Conservation (phyloP, 257 asterid species). For the Capsicum baccatum region DNA sequence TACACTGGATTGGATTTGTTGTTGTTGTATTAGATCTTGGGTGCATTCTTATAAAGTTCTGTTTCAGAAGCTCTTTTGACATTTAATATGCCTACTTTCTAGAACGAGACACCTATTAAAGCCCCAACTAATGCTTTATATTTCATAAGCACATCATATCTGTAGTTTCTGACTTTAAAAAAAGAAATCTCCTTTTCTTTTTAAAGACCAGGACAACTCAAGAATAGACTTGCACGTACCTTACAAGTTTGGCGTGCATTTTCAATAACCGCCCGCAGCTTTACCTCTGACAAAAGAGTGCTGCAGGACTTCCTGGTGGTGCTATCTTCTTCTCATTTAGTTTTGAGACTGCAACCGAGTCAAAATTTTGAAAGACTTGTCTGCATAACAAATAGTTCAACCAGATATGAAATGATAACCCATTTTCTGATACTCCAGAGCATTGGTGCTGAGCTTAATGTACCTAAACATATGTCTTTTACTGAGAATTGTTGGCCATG, state of each 20-base stretch:
- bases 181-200: not conserved
- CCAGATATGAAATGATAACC: slow-evolving; percentile 20
- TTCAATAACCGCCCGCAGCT: slow-evolving; percentile 84
- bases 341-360: slow-evolving; percentile 83
- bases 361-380: slow-evolving; percentile 84
- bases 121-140: not conserved
- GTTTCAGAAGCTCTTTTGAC: not conserved
- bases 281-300: slow-evolving; percentile 84
- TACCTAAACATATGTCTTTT: slow-evolving; percentile 78
- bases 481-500: slow-evolving; percentile 91
- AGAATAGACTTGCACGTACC: slow-evolving; percentile 43
- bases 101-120: not conserved
- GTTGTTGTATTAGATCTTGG: too few species aligned
- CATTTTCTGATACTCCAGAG: slow-evolving; percentile 32
- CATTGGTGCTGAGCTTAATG: slow-evolving; percentile 25
- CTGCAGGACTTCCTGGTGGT: slow-evolving; percentile 74
- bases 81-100: not conserved
- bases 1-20: too few species aligned
- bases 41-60: not conserved
- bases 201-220: not conserved
- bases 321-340: slow-evolving; percentile 84
- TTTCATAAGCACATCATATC: slow-evolving; percentile 19
- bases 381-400: slow-evolving; percentile 52
- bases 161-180: slow-evolving; percentile 23
- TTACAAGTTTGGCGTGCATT: slow-evolving; percentile 91